phyloP scores from a whole-genome alignment of 495 filamentous ascomycete species.

The Podospora comata region DNA sequence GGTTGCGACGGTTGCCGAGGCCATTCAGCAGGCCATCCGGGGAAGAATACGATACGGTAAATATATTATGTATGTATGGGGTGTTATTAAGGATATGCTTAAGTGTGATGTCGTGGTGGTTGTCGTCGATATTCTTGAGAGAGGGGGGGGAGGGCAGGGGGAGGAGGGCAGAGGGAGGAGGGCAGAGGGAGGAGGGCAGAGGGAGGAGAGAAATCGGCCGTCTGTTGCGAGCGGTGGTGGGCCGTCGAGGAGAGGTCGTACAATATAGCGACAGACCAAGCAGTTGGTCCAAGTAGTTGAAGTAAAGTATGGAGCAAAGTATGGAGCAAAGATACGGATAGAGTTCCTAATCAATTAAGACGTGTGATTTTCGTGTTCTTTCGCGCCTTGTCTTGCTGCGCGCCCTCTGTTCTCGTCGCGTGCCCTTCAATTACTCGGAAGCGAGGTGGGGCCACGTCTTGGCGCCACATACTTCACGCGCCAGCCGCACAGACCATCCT shows the following conservation, averaged over 20 bases:
- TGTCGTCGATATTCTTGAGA: background rate
- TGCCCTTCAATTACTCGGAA: constrained; percentile 8
- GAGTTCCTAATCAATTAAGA: constrained; percentile 27
- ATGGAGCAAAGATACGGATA: background rate
- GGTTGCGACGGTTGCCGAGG: constrained; percentile 38
- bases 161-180: no score
- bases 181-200: no score
- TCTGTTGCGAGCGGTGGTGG: constrained; percentile 20
- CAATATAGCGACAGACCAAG: background rate
- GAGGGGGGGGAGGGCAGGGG: no score
- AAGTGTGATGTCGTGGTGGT: constrained; percentile 14
- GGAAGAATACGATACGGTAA: background rate
- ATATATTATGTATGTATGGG: constrained; percentile 13
- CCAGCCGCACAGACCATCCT: background rate
- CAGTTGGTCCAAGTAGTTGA: background rate
- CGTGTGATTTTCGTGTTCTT: constrained; percentile 37
- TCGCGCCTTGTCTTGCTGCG: background rate
- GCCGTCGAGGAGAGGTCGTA: constrained; percentile 7
- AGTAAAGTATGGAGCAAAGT: background rate
- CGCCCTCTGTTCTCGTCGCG: constrained; percentile 10
- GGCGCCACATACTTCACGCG: constrained; percentile 6
- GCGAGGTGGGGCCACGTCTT: constrained; percentile 2
- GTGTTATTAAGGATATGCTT: background rate
- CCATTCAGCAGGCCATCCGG: constrained; percentile 36
- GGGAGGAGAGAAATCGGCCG: background rate